These are phyloP conservation scores for Lactarius akahatsu DNA, from an alignment of 768 basidiomycete genomes.

Conservation along the genomic window DNA sequence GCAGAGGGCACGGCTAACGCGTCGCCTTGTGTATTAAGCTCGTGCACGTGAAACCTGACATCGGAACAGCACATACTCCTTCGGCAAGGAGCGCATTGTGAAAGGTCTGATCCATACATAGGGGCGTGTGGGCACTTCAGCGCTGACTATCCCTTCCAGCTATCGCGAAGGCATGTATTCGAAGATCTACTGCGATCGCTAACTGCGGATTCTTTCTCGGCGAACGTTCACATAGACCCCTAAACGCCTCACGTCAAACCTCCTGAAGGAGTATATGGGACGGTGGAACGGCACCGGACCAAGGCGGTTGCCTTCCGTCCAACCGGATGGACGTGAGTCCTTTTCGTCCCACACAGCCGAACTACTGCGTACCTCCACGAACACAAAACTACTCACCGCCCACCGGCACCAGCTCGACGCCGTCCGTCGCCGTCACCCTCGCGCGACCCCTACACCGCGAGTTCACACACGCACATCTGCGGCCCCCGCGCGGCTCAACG, in stretches of 20 bases:
- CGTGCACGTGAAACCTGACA: not conserved
- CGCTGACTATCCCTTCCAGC: too few relatives aligned
- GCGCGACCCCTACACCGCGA: conserved; percentile 58
- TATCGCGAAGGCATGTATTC: conserved; percentile 36
- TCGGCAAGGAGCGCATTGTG: conserved; percentile 96
- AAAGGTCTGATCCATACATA: conserved; percentile 58
- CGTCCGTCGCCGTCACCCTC: conserved; percentile 69
- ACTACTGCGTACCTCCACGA: too few relatives aligned
- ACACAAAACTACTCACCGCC: conserved; percentile 60
- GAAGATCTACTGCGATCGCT: conserved; percentile 88
- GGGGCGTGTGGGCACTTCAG: too few relatives aligned
- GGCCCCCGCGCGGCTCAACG: conserved; percentile 69
- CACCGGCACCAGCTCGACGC: conserved; percentile 57
- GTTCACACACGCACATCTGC: conserved; percentile 71
- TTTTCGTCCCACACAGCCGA: too few relatives aligned
- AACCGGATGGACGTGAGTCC: conserved; percentile 33
- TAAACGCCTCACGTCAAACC: conserved; percentile 69
- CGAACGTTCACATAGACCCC: conserved; percentile 81
- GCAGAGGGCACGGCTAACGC: conserved; percentile 76
- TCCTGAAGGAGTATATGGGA: conserved; percentile 72
- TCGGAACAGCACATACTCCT: conserved; percentile 78
- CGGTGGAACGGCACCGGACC: conserved; percentile 65
- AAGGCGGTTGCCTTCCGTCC: too few relatives aligned
- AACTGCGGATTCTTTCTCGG: conserved; percentile 71
- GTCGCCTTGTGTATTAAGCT: conserved; percentile 26